Conservation (phyloP, 768 basidiomycete genomes). For the Trametes maxima region DNA sequence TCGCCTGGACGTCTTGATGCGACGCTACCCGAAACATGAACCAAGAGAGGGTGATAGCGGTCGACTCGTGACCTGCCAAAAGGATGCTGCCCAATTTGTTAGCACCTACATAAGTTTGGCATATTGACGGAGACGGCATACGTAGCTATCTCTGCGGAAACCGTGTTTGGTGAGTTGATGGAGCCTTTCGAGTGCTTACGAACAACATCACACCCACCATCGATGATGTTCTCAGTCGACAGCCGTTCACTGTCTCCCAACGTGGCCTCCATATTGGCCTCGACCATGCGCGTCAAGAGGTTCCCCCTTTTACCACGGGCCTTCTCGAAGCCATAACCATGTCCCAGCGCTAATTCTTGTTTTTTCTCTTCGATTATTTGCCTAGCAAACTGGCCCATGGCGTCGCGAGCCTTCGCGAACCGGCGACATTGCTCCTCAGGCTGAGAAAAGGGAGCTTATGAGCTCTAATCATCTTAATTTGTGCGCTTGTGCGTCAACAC, state of each 20-base stretch:
- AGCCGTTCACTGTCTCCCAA: conserved; percentile 32
- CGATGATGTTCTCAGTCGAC: conserved; percentile 38
- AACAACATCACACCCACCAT: conserved; percentile 23
- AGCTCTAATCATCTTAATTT: too few relatives aligned
- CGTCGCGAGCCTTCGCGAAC: conserved; percentile 17
- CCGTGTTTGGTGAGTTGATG: too few relatives aligned
- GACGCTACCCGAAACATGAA: conserved; percentile 38
- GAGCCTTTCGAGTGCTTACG: too few relatives aligned
- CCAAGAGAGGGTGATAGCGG: conserved; percentile 34
- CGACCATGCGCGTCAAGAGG: conserved; percentile 31
- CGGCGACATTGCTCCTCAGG: conserved; percentile 9
- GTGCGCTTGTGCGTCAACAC: background rate
- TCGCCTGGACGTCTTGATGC: conserved; percentile 38
- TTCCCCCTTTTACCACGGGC: conserved; percentile 31
- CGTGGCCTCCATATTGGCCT: conserved; percentile 32
- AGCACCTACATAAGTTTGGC: background rate
- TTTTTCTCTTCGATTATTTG: conserved; percentile 34
- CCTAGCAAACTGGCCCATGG: conserved; percentile 30
- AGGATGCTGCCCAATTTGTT: conserved; percentile 19
- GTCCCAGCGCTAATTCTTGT: conserved; percentile 30
- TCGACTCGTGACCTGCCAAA: conserved; percentile 36
- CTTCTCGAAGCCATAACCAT: conserved; percentile 32
- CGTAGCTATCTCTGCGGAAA: background rate
- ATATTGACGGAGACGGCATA: background rate
- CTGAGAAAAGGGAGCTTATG: background rate